Evolutionary conservation across 495 filamentous ascomycete species (phyloP).

Genomic region (Paragyromitra xinjiangensis): DNA sequence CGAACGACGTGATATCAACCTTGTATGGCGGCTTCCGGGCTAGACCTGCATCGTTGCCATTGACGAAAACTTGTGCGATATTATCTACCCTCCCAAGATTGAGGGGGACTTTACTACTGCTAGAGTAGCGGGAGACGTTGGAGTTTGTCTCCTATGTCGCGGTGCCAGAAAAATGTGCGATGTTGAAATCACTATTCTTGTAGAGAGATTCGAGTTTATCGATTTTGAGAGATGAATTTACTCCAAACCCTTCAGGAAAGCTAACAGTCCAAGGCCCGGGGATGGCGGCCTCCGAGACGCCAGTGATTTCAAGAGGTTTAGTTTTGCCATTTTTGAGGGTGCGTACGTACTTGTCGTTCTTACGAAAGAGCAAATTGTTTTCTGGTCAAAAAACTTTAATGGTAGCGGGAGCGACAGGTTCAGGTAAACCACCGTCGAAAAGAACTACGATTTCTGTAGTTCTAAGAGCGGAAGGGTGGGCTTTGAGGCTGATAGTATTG

Average conservation of each 20-base stretch:
- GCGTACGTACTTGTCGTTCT: background rate
- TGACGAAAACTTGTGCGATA: conserved; percentile 25
- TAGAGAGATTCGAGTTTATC: conserved; percentile 26
- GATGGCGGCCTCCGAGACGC: background rate
- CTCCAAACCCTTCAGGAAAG: conserved; percentile 8
- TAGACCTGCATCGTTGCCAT: conserved; percentile 4
- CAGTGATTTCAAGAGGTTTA: conserved; percentile 3
- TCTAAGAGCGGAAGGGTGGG: background rate
- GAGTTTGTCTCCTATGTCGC: conserved; percentile 9
- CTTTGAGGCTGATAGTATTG: background rate
- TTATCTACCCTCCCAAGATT: conserved; percentile 22
- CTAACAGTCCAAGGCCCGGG: conserved; percentile 8
- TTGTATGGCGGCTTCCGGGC: conserved; percentile 22
- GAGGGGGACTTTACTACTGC: conserved; percentile 23
- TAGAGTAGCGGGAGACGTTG: background rate
- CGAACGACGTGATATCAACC: conserved; percentile 18
- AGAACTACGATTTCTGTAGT: background rate
- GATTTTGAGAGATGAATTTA: conserved; percentile 15
- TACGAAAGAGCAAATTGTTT: conserved; percentile 24
- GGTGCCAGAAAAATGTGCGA: conserved; percentile 35
- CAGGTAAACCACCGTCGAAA: background rate
- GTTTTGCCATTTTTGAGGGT: background rate
- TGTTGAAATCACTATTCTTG: conserved; percentile 8
- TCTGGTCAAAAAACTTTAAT: conserved; percentile 9
- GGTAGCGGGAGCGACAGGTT: background rate